These are phyloP conservation scores for Macrophomina tecta DNA, from an alignment of 2,329 filamentous ascomycete species.

Conservation along the genomic window DNA sequence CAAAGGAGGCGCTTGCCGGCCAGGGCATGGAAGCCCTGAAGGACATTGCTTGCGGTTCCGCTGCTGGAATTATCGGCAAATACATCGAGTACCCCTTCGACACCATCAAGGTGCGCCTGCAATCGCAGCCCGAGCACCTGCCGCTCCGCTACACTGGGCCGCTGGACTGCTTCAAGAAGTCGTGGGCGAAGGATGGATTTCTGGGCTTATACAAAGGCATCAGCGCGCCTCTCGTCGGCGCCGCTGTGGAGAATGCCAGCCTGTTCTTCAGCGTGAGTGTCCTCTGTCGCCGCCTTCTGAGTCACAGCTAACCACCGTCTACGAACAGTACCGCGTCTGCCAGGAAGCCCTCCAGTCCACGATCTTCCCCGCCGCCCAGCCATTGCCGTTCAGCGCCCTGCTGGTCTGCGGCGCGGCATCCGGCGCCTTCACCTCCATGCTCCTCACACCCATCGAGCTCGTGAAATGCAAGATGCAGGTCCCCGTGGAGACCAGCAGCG, in stretches of 20 bases:
- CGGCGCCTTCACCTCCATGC: constrained; percentile 85
- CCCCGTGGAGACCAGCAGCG: constrained; percentile 54
- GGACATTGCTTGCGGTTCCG: constrained; percentile 87
- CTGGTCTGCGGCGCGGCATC: constrained; percentile 83
- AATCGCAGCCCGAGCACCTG: constrained; percentile 88
- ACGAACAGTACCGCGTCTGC: constrained; percentile 51
- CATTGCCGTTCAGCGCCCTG: constrained; percentile 76
- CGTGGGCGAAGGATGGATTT: constrained; percentile 78
- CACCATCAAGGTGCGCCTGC: constrained; percentile 95
- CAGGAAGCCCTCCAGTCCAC: constrained; percentile 68
- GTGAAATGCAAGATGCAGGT: constrained; percentile 99
- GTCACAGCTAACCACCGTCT: constrained; percentile 32
- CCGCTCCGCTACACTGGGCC: constrained; percentile 85
- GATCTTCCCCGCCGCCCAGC: constrained; percentile 60
- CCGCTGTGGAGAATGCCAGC: constrained; percentile 88
- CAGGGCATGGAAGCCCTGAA: constrained; percentile 74
- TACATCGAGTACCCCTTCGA: constrained; percentile 99
- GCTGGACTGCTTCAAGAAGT: constrained; percentile 91
- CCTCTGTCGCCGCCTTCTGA: not conserved
- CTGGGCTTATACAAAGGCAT: constrained; percentile 88
- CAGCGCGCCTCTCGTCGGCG: constrained; percentile 86
- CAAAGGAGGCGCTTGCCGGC: constrained; percentile 33
- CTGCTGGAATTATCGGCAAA: constrained; percentile 90
- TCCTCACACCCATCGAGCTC: constrained; percentile 93
- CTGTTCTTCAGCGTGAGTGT: constrained; percentile 78